phyloP scores from a whole-genome alignment of 495 filamentous ascomycete genomes.

The Hypomontagnella monticulosa region DNA sequence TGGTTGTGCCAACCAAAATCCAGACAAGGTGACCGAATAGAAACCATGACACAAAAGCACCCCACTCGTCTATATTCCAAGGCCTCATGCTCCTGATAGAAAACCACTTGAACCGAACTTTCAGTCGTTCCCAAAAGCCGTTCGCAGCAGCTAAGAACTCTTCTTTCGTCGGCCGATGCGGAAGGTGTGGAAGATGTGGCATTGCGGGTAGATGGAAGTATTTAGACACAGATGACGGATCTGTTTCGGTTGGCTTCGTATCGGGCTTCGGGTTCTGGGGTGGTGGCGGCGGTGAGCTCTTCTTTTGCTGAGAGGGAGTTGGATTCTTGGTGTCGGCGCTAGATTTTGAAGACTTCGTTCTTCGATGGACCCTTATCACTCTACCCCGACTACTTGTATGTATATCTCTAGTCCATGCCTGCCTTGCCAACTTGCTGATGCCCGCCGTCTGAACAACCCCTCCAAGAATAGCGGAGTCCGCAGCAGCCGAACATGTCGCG shows the following conservation, averaged over 20 bases:
- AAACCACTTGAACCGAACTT: constrained; percentile 96
- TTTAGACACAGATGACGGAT: constrained; percentile 55
- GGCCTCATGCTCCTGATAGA: constrained; percentile 94
- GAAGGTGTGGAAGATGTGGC: constrained; percentile 71
- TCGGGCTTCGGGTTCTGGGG: constrained; percentile 15
- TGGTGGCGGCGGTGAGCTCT: constrained; percentile 11
- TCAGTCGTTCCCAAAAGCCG: constrained; percentile 90
- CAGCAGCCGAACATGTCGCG: constrained; percentile 52
- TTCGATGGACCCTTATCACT: constrained; percentile 38
- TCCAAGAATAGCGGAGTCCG: constrained; percentile 51
- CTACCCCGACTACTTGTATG: constrained; percentile 44
- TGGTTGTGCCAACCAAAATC: constrained; percentile 94
- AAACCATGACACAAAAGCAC: constrained; percentile 95
- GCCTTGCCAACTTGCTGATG: constrained; percentile 52
- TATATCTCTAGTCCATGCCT: constrained; percentile 45
- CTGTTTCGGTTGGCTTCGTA: constrained; percentile 37
- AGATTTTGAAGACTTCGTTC: constrained; percentile 53
- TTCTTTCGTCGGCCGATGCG: constrained; percentile 90
- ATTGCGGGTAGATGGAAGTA: constrained; percentile 71
- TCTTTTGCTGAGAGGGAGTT: constrained; percentile 30
- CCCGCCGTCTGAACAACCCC: constrained; percentile 47
- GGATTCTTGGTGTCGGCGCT: constrained; percentile 19
- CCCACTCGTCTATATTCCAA: constrained; percentile 94
- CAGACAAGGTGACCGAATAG: constrained; percentile 92
- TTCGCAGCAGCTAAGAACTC: constrained; percentile 92